These are phyloP conservation scores for Myxozyma vanderwaltii DNA, from an alignment of 805 yeast species.

Conservation along the genomic window DNA sequence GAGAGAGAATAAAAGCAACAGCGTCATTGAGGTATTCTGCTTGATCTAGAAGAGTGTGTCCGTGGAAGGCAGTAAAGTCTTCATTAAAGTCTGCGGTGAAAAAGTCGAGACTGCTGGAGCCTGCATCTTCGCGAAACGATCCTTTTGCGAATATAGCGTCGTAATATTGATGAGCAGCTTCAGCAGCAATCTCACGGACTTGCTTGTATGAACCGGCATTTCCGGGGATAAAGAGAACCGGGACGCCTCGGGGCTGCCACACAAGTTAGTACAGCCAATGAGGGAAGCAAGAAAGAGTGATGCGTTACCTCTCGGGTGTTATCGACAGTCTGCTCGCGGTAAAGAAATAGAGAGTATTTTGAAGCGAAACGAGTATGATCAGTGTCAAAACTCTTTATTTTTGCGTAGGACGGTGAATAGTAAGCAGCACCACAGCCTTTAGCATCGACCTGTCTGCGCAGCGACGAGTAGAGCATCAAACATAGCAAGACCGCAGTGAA, in stretches of 20 bases:
- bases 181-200: conserved; percentile 85
- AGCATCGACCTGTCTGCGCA: conserved; percentile 21
- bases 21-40: conserved; percentile 94
- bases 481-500: conserved; percentile 14
- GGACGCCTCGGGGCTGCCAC: conserved; percentile 68
- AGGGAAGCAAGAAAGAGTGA: not conserved
- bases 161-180: conserved; percentile 59
- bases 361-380: conserved; percentile 68
- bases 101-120: conserved; percentile 65
- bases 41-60: conserved; percentile 88
- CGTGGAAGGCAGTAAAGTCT: conserved; percentile 95
- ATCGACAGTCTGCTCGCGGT: conserved; percentile 69
- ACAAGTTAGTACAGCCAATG: not conserved
- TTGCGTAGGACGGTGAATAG: conserved; percentile 84
- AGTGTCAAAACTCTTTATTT: conserved; percentile 69
- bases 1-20: conserved; percentile 65
- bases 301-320: conserved; percentile 19
- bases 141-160: conserved; percentile 41
- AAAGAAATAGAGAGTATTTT: conserved; percentile 79
- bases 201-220: conserved; percentile 94
- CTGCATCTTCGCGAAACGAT: conserved; percentile 33
- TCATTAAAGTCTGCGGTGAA: conserved; percentile 93
- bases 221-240: conserved; percentile 92
- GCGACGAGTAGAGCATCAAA: conserved; percentile 19
- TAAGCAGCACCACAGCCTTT: conserved; percentile 62